Conservation (phyloP, 139 green algal genomes). For the Chlorella sp. region DNA sequence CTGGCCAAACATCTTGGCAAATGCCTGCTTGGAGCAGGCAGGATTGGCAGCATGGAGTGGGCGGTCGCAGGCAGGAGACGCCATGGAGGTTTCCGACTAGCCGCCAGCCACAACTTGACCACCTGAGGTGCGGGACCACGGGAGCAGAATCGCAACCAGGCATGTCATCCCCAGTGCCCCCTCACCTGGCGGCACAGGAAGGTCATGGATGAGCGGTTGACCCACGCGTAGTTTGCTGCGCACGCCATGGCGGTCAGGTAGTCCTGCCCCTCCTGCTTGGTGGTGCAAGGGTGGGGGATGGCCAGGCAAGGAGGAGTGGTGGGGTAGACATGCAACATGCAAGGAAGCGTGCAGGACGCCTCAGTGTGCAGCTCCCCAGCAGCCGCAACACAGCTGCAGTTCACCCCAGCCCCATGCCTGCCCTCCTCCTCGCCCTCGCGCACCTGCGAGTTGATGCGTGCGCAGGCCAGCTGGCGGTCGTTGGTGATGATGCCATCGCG, state of each 20-base stretch:
- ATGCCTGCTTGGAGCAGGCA: conserved; percentile 50
- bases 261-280: conserved; percentile 72
- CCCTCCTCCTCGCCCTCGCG: conserved; percentile 34
- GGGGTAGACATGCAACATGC: background rate
- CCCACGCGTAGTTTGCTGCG: conserved; percentile 94
- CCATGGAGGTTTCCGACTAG: no score
- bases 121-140: no score
- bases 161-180: no score
- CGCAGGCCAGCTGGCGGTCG: conserved; percentile 91
- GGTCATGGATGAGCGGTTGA: conserved; percentile 90
- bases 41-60: no score
- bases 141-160: no score
- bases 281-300: background rate
- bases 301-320: background rate
- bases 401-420: background rate
- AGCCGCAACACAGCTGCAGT: no score
- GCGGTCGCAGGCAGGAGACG: no score
- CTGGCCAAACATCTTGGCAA: conserved; percentile 82
- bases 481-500: conserved; percentile 79
- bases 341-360: background rate
- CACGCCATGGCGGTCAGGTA: conserved; percentile 91
- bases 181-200: conserved; percentile 72
- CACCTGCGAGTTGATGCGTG: conserved; percentile 75
- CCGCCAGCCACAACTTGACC: no score
- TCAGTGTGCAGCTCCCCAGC: no score